A percentile compares a stretch with the other conserved stretches of the same genome.
These are phyloP conservation scores for Achaetomium macrosporum DNA, from an alignment of 2,329 filamentous ascomycete species.

Conservation along the genomic window DNA sequence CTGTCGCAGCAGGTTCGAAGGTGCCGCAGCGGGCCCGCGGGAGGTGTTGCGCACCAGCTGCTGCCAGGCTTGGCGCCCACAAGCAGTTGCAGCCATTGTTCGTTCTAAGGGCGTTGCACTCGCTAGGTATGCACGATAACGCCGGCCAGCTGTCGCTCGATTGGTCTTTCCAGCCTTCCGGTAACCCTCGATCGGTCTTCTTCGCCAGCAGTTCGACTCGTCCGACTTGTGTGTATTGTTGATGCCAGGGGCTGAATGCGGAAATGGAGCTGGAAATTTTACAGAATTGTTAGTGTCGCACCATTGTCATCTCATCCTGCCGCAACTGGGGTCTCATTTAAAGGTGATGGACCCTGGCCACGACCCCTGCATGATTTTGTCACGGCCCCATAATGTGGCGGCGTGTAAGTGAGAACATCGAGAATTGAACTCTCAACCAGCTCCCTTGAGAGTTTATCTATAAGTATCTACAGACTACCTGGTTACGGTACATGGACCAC, in stretches of 20 bases:
- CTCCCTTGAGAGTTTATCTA: too few species aligned
- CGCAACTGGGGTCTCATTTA: background rate
- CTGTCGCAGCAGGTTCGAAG: conserved; percentile 7
- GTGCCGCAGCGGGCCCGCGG: background rate
- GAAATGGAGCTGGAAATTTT: too few species aligned
- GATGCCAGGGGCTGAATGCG: background rate
- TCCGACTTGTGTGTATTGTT: background rate
- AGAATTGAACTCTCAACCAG: too few species aligned
- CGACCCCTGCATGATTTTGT: too few species aligned
- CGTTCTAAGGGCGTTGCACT: conserved; percentile 7
- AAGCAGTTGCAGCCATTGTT: conserved; percentile 19
- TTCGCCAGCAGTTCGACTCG: background rate
- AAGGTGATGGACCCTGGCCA: background rate
- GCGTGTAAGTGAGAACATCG: too few species aligned
- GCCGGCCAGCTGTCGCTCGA: background rate
- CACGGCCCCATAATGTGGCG: too few species aligned
- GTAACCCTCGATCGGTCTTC: background rate
- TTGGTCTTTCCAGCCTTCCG: background rate
- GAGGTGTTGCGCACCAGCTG: conserved; percentile 21
- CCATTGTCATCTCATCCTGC: conserved; percentile 13
- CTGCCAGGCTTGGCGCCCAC: conserved; percentile 24
- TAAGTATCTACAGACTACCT: too few species aligned
- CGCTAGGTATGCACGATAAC: conserved; percentile 12
- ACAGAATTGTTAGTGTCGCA: conserved; percentile 19
- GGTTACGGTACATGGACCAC: too few species aligned